Conservation (phyloP, 129 eudicot species). For the Lonicera japonica region DNA sequence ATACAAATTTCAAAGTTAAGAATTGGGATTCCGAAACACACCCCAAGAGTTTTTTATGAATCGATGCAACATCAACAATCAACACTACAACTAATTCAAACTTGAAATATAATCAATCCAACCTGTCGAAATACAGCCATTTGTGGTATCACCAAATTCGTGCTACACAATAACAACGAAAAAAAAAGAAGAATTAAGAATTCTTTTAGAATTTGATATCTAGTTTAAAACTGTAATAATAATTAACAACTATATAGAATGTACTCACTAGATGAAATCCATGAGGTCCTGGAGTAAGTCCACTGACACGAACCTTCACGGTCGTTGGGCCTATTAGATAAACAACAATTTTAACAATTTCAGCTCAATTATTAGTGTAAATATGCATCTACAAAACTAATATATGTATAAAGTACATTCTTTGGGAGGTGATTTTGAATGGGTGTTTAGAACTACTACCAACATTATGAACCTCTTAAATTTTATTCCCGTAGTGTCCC, state of each 20-base stretch:
- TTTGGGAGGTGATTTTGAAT: too few species aligned
- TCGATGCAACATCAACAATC: not conserved
- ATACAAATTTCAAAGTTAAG: too few species aligned
- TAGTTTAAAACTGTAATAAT: too few species aligned
- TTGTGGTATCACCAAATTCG: slow-evolving; percentile 95
- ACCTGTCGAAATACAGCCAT: slow-evolving; percentile 99
- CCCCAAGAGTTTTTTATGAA: not conserved
- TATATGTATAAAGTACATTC: too few species aligned
- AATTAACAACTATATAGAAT: too few species aligned
- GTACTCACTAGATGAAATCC: slow-evolving; percentile 78
- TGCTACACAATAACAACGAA: slow-evolving; percentile 45
- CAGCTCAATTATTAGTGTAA: not conserved
- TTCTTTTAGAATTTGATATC: too few species aligned
- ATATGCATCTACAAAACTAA: too few species aligned
- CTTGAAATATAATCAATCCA: slow-evolving; percentile 9
- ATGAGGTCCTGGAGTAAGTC: slow-evolving; percentile 81
- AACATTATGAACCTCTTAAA: too few species aligned
- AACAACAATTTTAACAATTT: not conserved
- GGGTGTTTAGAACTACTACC: too few species aligned
- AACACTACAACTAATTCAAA: slow-evolving; percentile 4
- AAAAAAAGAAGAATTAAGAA: too few species aligned
- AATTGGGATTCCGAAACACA: too few species aligned
- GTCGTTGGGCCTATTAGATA: slow-evolving; percentile 74
- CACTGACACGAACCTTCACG: slow-evolving; percentile 69
- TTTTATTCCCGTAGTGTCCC: too few species aligned